phyloP scores from a whole-genome alignment of 2,329 filamentous ascomycete species.

The Thielaviopsis ethacetica region DNA sequence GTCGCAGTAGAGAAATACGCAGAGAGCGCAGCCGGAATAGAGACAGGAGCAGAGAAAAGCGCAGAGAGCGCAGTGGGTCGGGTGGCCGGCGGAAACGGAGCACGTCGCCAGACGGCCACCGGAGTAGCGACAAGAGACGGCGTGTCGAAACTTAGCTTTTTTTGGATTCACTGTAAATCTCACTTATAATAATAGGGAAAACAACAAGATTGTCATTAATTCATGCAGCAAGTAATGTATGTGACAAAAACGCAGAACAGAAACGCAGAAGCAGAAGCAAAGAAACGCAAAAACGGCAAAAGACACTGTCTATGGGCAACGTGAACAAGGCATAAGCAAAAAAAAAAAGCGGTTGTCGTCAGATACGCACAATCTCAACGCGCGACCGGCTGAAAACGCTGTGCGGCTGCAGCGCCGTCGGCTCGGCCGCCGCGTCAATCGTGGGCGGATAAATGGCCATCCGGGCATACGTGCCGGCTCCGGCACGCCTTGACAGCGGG shows the following conservation, averaged over 20 bases:
- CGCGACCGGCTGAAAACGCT: conserved; percentile 67
- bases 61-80: conserved; percentile 17
- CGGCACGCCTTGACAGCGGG: conserved; percentile 66
- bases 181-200: background rate
- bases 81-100: conserved; percentile 42
- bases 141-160: conserved; percentile 24
- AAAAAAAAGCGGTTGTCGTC: conserved; percentile 13
- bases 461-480: conserved; percentile 70
- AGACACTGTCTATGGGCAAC: background rate
- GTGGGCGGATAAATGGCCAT: conserved; percentile 56
- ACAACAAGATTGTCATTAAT: background rate
- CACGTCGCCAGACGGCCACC: conserved; percentile 35
- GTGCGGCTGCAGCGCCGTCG: conserved; percentile 46
- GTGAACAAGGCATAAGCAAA: background rate
- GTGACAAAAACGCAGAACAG: background rate
- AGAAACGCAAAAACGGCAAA: background rate
- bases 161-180: too few species aligned
- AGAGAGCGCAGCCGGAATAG: conserved; percentile 19
- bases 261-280: background rate
- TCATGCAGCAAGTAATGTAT: background rate
- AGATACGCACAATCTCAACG: conserved; percentile 75
- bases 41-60: conserved; percentile 19
- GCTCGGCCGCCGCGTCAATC: conserved; percentile 38
- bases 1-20: conserved; percentile 18
- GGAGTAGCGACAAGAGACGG: conserved; percentile 42